Conservation (phyloP, 306 rosid genomes). For the Prunus persica region DNA sequence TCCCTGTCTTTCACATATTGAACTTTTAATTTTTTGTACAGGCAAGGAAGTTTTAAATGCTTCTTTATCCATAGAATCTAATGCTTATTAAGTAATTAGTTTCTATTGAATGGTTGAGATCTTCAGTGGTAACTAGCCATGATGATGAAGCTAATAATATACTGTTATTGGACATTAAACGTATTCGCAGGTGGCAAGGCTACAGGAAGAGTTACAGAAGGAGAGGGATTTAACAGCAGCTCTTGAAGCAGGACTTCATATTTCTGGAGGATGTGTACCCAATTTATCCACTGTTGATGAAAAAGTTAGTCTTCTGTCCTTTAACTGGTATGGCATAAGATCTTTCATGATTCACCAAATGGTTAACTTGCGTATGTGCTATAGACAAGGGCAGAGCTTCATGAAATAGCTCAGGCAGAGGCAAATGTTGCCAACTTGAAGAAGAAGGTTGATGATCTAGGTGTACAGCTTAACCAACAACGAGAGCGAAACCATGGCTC, state of each 20-base stretch:
- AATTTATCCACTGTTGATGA: slow-evolving; percentile 45
- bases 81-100: neutral
- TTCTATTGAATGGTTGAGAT: too few species aligned
- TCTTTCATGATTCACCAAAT: slow-evolving; percentile 25
- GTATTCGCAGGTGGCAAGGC: slow-evolving; percentile 58
- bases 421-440: slow-evolving; percentile 54
- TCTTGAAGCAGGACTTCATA: slow-evolving; percentile 58
- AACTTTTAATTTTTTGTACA: neutral
- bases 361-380: slow-evolving; percentile 25
- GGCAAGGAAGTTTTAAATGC: neutral
- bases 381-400: slow-evolving; percentile 70
- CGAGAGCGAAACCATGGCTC: slow-evolving; percentile 32
- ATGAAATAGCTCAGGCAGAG: slow-evolving; percentile 61
- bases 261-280: slow-evolving; percentile 32
- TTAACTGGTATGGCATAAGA: slow-evolving; percentile 9
- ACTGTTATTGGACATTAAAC: neutral
- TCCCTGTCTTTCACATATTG: slow-evolving; percentile 4
- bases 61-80: neutral
- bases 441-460: slow-evolving; percentile 52
- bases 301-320: slow-evolving; percentile 34
- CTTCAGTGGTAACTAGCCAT: neutral
- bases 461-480: slow-evolving; percentile 52
- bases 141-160: slow-evolving; percentile 3
- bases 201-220: slow-evolving; percentile 66
- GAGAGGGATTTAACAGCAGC: slow-evolving; percentile 58